phyloP scores from a whole-genome alignment of 129 eudicot genomes.

The Cynara cardunculus region DNA sequence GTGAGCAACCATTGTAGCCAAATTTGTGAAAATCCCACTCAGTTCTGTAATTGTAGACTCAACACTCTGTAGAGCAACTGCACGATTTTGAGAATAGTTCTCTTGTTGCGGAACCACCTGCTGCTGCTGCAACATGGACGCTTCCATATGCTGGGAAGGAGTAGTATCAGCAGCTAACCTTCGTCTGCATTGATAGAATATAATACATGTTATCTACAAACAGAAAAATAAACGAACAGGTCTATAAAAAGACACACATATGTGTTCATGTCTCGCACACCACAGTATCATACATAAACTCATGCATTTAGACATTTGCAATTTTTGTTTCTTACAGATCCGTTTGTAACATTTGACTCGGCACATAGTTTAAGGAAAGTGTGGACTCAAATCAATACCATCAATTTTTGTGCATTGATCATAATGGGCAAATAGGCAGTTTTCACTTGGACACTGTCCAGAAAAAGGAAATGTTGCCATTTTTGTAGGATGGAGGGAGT shows the following conservation, averaged over 20 bases:
- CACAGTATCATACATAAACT: not conserved
- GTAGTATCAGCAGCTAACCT: conserved; percentile 52
- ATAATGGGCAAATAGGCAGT: not conserved
- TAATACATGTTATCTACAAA: not conserved
- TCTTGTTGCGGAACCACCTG: conserved; percentile 72
- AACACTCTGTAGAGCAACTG: conserved; percentile 73
- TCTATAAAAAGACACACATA: not conserved
- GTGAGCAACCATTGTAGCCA: conserved; percentile 80
- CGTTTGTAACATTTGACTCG: not conserved
- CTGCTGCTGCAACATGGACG: conserved; percentile 75
- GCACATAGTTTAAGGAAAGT: not conserved
- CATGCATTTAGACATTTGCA: not conserved
- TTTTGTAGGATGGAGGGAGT: not conserved
- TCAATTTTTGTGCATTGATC: not conserved
- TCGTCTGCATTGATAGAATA: conserved; percentile 43
- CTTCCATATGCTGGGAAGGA: conserved; percentile 59
- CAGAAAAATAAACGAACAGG: not conserved
- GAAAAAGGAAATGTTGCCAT: not conserved
- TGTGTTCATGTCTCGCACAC: not conserved
- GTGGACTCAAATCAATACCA: not conserved
- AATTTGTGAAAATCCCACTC: conserved; percentile 72
- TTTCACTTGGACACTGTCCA: not conserved
- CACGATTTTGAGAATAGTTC: conserved; percentile 40
- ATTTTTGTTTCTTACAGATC: not conserved
- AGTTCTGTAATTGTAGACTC: conserved; percentile 84